Conservation (phyloP, 257 asterid genomes). For the Plectranthus barbatus region DNA sequence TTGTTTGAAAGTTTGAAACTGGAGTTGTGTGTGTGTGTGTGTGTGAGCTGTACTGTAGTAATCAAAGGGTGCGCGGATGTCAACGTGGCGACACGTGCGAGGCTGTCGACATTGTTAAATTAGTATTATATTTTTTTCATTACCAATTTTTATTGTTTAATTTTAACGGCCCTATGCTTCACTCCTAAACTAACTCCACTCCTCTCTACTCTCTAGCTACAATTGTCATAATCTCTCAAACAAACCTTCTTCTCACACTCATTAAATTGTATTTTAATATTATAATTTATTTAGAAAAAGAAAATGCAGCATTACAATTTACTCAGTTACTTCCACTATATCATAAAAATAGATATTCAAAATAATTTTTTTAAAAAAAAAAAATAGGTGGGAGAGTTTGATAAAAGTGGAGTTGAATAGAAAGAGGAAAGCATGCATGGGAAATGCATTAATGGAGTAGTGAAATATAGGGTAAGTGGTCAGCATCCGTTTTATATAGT, state of each 20-base stretch:
- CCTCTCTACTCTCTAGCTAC: too few species aligned
- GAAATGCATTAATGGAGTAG: neutral
- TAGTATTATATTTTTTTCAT: neutral
- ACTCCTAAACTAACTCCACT: neutral
- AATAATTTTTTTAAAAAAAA: too few species aligned
- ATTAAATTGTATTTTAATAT: too few species aligned
- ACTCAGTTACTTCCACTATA: too few species aligned
- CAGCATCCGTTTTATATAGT: neutral
- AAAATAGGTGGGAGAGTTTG: too few species aligned
- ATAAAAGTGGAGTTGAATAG: too few species aligned
- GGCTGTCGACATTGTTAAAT: neutral
- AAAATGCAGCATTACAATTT: too few species aligned
- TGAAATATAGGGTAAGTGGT: neutral
- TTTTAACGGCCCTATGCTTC: slow-evolving; percentile 10
- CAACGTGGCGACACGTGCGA: slow-evolving; percentile 33
- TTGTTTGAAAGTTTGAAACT: slow-evolving; percentile 12
- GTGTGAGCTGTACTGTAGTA: slow-evolving; percentile 20
- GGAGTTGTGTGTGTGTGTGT: slow-evolving; percentile 13
- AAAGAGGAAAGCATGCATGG: too few species aligned
- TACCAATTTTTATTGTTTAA: too few species aligned
- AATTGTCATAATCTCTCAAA: neutral
- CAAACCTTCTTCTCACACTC: neutral
- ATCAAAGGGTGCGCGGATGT: slow-evolving; percentile 16
- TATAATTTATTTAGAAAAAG: neutral
- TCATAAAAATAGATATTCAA: too few species aligned